Conservation (phyloP, 306 rosid species). For the Cicer chorassanicum region DNA sequence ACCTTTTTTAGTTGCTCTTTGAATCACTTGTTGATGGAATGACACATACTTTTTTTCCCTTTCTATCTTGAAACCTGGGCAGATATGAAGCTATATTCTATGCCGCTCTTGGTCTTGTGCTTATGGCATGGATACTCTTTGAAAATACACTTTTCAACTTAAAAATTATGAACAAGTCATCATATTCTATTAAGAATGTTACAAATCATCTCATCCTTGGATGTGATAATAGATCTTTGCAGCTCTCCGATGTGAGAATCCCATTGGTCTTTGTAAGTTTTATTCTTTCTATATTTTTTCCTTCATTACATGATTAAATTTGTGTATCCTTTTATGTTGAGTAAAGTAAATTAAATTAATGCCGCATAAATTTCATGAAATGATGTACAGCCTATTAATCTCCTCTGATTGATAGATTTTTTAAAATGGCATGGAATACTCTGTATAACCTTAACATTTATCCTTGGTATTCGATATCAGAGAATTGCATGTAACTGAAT, state of each 20-base stretch:
- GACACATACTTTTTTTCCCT: neutral
- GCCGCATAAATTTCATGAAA: neutral
- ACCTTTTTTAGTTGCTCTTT: constrained; percentile 25
- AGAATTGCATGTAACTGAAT: too few species aligned
- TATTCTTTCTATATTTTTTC: constrained; percentile 31
- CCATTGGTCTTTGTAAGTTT: constrained; percentile 78
- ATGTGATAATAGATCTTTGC: constrained; percentile 67
- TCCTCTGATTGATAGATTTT: neutral
- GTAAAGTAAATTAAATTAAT: constrained; percentile 11
- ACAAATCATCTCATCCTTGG: constrained; percentile 54
- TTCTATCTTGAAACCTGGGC: constrained; percentile 47
- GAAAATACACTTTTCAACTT: constrained; percentile 76
- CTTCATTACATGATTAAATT: constrained; percentile 22
- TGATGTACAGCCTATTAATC: neutral
- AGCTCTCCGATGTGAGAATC: constrained; percentile 78
- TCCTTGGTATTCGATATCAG: neutral
- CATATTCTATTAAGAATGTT: constrained; percentile 50
- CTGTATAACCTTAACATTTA: neutral
- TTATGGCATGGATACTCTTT: constrained; percentile 88
- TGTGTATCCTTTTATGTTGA: constrained; percentile 17
- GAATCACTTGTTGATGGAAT: constrained; percentile 12
- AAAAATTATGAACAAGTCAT: constrained; percentile 53
- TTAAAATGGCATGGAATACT: constrained; percentile 7
- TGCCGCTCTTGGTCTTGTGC: constrained; percentile 80
- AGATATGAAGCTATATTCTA: constrained; percentile 92